A percentile compares a stretch with the other conserved stretches of the same genome.
phyloP scores from a whole-genome alignment of 768 basidiomycete species.

The Phlebiopsis flavidoalba region DNA sequence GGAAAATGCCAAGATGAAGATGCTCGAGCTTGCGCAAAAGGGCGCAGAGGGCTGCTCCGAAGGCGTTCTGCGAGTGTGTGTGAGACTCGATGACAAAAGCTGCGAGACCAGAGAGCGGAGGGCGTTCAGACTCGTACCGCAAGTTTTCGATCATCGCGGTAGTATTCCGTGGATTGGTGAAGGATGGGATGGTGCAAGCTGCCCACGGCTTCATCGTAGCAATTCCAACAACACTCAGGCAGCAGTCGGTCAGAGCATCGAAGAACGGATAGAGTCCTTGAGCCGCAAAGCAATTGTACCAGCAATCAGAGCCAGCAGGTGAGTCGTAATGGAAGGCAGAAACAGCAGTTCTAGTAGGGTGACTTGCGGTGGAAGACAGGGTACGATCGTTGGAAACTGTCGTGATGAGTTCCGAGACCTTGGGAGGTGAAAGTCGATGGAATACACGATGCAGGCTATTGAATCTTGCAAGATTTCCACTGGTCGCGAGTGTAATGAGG shows the following conservation, averaged over 20 bases:
- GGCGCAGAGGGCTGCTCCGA: constrained; percentile 39
- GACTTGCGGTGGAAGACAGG: constrained; percentile 30
- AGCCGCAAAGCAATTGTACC: constrained; percentile 42
- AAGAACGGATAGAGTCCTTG: constrained; percentile 43
- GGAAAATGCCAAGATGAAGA: constrained; percentile 58
- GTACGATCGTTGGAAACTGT: constrained; percentile 17
- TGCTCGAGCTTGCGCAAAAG: constrained; percentile 44
- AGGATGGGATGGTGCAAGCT: constrained; percentile 46
- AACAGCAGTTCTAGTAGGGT: constrained; percentile 44
- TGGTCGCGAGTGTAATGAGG: constrained; percentile 4
- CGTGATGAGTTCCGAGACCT: constrained; percentile 19
- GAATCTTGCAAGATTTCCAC: constrained; percentile 7
- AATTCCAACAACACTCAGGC: constrained; percentile 54
- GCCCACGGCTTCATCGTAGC: constrained; percentile 60
- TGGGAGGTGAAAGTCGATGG: constrained; percentile 20
- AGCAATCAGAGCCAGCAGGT: constrained; percentile 44
- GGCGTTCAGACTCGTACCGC: constrained; percentile 34
- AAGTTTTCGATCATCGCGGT: constrained; percentile 35
- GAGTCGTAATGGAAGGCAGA: constrained; percentile 52
- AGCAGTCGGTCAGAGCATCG: constrained; percentile 58
- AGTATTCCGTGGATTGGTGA: constrained; percentile 59
- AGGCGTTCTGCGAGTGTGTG: constrained; percentile 32
- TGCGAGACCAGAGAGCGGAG: background rate
- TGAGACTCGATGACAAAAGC: background rate
- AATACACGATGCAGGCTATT: constrained; percentile 6